phyloP scores from a whole-genome alignment of 1,284 basidiomycete genomes.

The Uromyces viciae-fabae region DNA sequence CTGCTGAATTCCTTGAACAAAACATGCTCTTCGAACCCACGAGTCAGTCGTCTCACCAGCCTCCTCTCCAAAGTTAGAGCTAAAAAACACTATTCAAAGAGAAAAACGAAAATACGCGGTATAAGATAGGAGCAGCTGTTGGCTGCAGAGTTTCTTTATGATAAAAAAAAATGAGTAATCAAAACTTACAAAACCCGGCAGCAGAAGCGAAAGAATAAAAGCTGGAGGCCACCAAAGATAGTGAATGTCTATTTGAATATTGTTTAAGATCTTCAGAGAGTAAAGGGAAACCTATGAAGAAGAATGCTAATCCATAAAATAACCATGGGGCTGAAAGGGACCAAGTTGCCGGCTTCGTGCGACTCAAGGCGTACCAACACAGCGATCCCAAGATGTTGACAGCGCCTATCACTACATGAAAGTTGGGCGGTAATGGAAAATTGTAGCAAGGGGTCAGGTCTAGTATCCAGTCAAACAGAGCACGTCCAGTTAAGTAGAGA shows the following conservation, averaged over 20 bases:
- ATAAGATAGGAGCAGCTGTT: not conserved
- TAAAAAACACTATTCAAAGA: conserved; percentile 81
- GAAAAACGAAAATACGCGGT: conserved; percentile 79
- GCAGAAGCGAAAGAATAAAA: conserved; percentile 80
- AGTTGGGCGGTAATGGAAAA: not conserved
- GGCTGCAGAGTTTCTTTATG: not conserved
- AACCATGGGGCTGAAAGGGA: conserved; percentile 80
- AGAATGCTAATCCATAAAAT: conserved; percentile 81
- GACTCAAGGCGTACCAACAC: conserved; percentile 83
- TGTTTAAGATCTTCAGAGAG: conserved; percentile 57
- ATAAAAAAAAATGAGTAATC: not conserved
- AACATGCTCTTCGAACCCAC: conserved; percentile 80
- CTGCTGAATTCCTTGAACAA: conserved; percentile 65
- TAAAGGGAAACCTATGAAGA: conserved; percentile 80
- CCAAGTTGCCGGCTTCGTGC: conserved; percentile 78
- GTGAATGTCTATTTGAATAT: conserved; percentile 58
- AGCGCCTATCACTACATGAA: conserved; percentile 63
- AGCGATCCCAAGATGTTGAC: conserved; percentile 77
- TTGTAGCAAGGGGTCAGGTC: no score
- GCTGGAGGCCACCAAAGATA: conserved; percentile 74
- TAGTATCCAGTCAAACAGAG: not conserved
- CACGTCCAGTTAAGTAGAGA: not conserved
- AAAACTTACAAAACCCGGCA: conserved; percentile 66
- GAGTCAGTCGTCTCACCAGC: conserved; percentile 86
- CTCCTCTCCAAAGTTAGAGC: conserved; percentile 91